Evolutionary conservation across 495 filamentous ascomycete genomes (phyloP).

Genomic region (Penicillium turbatum): DNA sequence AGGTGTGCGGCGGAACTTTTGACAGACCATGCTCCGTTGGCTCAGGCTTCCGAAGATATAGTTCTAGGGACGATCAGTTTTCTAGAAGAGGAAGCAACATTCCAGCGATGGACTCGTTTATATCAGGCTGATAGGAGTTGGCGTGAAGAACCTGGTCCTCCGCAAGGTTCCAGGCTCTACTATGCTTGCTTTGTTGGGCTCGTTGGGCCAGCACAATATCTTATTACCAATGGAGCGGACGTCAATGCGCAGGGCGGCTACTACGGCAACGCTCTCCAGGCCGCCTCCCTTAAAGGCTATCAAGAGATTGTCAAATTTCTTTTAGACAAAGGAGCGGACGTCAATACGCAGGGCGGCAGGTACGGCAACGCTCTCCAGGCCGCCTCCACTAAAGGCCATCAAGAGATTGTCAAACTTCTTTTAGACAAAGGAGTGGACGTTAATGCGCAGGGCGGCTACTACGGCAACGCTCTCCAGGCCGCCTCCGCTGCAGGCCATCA

Average conservation of each 20-base stretch:
- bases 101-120: constrained; percentile 14
- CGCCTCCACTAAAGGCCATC: constrained; percentile 9
- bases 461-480: constrained; percentile 26
- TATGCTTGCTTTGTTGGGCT: constrained; percentile 16
- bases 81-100: constrained; percentile 14
- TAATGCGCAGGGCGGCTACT: constrained; percentile 23
- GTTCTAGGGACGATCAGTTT: constrained; percentile 6
- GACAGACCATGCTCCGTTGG: constrained; percentile 17
- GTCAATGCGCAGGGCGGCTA: constrained; percentile 24
- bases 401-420: constrained; percentile 9
- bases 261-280: constrained; percentile 26
- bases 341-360: constrained; percentile 20
- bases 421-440: constrained; percentile 22
- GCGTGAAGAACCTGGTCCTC: neutral
- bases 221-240: constrained; percentile 20
- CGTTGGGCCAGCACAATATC: constrained; percentile 6
- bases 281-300: constrained; percentile 22
- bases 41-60: constrained; percentile 9
- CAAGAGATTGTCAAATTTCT: constrained; percentile 9
- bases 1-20: constrained; percentile 14
- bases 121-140: constrained; percentile 2
- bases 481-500: constrained; percentile 12
- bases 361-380: constrained; percentile 27
- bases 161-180: constrained; percentile 10
- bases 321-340: constrained; percentile 22